Percentiles rank a stretch among this genome's conserved stretches.
Evolutionary conservation across 768 basidiomycete genomes (phyloP).

Genomic region (Boletus sp.): DNA sequence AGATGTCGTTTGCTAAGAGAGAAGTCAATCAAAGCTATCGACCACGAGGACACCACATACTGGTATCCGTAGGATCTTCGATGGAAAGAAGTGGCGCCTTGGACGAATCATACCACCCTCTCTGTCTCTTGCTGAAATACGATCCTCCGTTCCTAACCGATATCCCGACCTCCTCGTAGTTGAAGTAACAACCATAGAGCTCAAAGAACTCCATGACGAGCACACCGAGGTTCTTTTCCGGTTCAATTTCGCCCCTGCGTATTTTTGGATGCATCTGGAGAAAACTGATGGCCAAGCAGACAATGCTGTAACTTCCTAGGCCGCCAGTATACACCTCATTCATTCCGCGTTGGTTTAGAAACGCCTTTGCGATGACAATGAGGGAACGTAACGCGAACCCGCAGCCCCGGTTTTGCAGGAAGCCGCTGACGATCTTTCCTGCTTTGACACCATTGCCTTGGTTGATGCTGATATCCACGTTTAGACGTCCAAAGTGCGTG

Average conservation of each 20-base stretch:
- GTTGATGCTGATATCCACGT: slow-evolving; percentile 93
- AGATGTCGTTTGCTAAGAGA: slow-evolving; percentile 83
- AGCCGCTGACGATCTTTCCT: slow-evolving; percentile 75
- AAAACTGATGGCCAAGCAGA: slow-evolving; percentile 90
- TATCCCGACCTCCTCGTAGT: slow-evolving; percentile 87
- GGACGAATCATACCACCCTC: slow-evolving; percentile 75
- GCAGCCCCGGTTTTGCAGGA: slow-evolving; percentile 53
- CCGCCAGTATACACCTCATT: slow-evolving; percentile 99
- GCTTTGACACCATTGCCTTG: slow-evolving; percentile 81
- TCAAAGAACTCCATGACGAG: slow-evolving; percentile 97
- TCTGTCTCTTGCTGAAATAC: slow-evolving; percentile 77
- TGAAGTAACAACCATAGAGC: slow-evolving; percentile 89
- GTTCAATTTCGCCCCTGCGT: slow-evolving; percentile 81
- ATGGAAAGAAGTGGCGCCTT: slow-evolving; percentile 67
- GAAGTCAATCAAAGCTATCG: background rate
- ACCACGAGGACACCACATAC: slow-evolving; percentile 46
- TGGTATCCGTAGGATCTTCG: slow-evolving; percentile 88
- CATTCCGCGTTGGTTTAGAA: slow-evolving; percentile 85
- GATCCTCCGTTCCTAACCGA: slow-evolving; percentile 83
- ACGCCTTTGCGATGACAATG: slow-evolving; percentile 86
- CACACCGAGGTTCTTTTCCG: slow-evolving; percentile 87
- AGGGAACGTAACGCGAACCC: slow-evolving; percentile 76
- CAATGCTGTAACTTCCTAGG: slow-evolving; percentile 90
- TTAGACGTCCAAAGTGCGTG: slow-evolving; percentile 73
- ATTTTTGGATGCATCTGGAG: slow-evolving; percentile 98